Evolutionary conservation across 352 stramenopile genomes (phyloP).

Genomic region (Pythium dissotocum): DNA sequence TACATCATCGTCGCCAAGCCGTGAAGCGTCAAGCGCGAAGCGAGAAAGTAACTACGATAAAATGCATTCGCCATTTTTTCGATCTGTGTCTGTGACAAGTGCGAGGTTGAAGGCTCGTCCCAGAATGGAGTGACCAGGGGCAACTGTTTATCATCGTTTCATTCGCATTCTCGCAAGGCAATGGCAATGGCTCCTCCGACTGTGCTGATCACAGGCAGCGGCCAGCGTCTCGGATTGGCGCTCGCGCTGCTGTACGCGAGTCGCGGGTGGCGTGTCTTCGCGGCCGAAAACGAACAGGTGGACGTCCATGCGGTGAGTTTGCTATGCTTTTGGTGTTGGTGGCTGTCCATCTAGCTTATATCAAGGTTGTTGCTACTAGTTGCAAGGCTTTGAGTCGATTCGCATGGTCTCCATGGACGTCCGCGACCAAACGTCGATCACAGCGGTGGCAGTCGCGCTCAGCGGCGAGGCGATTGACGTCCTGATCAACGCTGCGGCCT

Average conservation of each 20-base stretch:
- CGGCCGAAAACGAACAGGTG: background rate
- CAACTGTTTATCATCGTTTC: no score
- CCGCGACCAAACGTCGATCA: constrained; percentile 22
- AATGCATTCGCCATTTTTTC: no score
- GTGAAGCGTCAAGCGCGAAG: background rate
- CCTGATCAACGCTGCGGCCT: constrained; percentile 43
- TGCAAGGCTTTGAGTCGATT: background rate
- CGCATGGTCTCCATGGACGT: constrained; percentile 28
- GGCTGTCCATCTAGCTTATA: background rate
- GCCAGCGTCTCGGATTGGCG: constrained; percentile 26
- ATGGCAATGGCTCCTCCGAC: constrained; percentile 3
- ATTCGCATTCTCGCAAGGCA: background rate
- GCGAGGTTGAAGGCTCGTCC: no score
- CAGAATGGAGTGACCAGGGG: no score
- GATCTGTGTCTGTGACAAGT: no score
- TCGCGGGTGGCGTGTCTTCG: constrained; percentile 25
- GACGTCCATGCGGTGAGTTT: background rate
- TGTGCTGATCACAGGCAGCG: constrained; percentile 33
- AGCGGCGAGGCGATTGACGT: constrained; percentile 29
- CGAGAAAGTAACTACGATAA: no score
- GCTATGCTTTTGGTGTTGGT: background rate
- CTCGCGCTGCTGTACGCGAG: constrained; percentile 28
- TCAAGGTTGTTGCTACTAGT: background rate
- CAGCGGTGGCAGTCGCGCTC: constrained; percentile 6
- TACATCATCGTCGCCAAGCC: constrained; percentile 30